phyloP scores from a whole-genome alignment of 108 stramenopile genomes.

The Nannochloropsis gaditana region DNA sequence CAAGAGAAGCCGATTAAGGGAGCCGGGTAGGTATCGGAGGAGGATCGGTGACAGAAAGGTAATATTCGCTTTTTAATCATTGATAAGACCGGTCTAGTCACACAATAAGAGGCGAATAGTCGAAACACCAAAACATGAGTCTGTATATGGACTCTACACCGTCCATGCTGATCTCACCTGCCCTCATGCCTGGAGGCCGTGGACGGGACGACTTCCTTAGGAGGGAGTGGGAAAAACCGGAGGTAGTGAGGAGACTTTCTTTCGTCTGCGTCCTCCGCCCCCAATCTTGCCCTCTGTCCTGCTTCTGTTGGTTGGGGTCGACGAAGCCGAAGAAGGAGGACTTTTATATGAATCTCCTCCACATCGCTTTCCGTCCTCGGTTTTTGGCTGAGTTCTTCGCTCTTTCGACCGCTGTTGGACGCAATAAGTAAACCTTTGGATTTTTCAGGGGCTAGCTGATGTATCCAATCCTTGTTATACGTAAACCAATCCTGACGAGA shows the following conservation, averaged over 20 bases:
- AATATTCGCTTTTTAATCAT: too few relatives aligned
- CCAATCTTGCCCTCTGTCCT: not conserved
- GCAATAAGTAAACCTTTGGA: not conserved
- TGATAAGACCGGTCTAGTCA: too few relatives aligned
- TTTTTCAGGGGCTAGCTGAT: not conserved
- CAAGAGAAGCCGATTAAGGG: too few relatives aligned
- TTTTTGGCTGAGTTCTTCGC: not conserved
- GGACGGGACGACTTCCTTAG: too few relatives aligned
- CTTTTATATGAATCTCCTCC: not conserved
- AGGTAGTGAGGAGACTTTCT: constrained; percentile 12
- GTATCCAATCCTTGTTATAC: not conserved
- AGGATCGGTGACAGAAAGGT: too few relatives aligned
- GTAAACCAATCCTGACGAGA: not conserved
- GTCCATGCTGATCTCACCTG: too few relatives aligned
- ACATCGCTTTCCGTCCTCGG: not conserved
- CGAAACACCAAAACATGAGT: too few relatives aligned
- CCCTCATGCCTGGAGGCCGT: too few relatives aligned
- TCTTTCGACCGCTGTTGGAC: not conserved
- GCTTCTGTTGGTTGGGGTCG: not conserved
- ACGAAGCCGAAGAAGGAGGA: not conserved
- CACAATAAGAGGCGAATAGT: too few relatives aligned
- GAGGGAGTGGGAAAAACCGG: not conserved
- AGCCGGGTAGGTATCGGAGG: too few relatives aligned
- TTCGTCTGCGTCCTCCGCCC: not conserved
- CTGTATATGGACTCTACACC: too few relatives aligned